phyloP scores from a whole-genome alignment of 768 basidiomycete genomes.

The Panellus pusillus region DNA sequence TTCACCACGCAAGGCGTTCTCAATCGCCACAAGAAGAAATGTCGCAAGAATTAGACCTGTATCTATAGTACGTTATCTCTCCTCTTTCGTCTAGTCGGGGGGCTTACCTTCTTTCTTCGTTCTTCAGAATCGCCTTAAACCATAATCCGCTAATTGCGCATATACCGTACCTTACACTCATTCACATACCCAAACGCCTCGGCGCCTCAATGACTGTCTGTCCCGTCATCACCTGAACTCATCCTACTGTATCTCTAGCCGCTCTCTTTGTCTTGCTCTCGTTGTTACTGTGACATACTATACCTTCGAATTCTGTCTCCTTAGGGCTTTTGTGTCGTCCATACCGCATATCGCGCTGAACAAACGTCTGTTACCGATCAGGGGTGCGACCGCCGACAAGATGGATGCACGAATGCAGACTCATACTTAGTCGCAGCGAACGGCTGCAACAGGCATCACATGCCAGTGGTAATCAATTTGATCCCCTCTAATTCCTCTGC shows the following conservation, averaged over 20 bases:
- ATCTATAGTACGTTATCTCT: background rate
- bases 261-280: background rate
- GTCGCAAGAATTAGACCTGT: conserved; percentile 2
- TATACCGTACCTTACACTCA: conserved; percentile 5
- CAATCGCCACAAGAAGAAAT: conserved; percentile 21
- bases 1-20: conserved; percentile 23
- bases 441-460: too few species aligned
- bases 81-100: background rate
- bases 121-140: background rate
- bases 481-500: too few species aligned
- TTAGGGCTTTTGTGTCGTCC: background rate
- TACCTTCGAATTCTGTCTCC: background rate
- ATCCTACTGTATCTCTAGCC: conserved; percentile 5
- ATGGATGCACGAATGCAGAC: too few species aligned
- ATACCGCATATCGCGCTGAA: background rate
- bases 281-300: background rate
- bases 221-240: background rate
- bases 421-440: too few species aligned
- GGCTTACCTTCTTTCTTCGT: background rate
- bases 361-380: background rate
- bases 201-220: background rate
- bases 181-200: conserved; percentile 5
- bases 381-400: background rate
- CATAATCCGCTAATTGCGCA: background rate
- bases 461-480: too few species aligned